Conservation (phyloP, 257 asterid genomes). For the Scutellaria galericulata region DNA sequence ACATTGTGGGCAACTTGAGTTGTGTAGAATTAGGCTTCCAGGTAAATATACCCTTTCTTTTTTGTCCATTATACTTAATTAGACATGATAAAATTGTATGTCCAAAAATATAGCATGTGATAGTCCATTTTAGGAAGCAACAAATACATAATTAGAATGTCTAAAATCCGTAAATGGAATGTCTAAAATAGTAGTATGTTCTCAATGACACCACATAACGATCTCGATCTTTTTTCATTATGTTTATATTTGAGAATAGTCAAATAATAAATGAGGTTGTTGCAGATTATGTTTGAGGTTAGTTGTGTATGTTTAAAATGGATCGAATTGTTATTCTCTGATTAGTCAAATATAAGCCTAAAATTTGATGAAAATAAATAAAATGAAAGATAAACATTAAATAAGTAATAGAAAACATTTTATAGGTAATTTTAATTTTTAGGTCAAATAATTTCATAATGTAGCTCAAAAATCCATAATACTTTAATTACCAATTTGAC, state of each 20-base stretch:
- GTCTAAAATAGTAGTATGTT: neutral
- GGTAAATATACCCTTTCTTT: neutral
- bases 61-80: conserved; percentile 25
- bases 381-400: too few relatives aligned
- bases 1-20: neutral
- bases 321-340: too few relatives aligned
- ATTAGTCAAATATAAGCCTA: too few relatives aligned
- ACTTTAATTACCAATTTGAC: conserved; percentile 24
- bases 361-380: too few relatives aligned
- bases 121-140: conserved; percentile 17
- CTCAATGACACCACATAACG: neutral
- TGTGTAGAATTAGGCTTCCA: conserved; percentile 9
- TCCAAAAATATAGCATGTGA: conserved; percentile 15
- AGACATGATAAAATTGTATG: neutral
- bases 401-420: too few relatives aligned
- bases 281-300: too few relatives aligned
- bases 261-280: too few relatives aligned
- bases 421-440: neutral
- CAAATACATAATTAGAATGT: conserved; percentile 9
- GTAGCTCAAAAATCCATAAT: neutral
- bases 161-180: too few relatives aligned
- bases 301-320: too few relatives aligned
- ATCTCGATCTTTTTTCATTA: too few relatives aligned
- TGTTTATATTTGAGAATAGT: too few relatives aligned
- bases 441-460: conserved; percentile 27